Evolutionary conservation across 2,329 filamentous ascomycete species (phyloP), one percentile per base, ranked within the genome.

Genomic region (Canariomyces notabilis): DNA sequence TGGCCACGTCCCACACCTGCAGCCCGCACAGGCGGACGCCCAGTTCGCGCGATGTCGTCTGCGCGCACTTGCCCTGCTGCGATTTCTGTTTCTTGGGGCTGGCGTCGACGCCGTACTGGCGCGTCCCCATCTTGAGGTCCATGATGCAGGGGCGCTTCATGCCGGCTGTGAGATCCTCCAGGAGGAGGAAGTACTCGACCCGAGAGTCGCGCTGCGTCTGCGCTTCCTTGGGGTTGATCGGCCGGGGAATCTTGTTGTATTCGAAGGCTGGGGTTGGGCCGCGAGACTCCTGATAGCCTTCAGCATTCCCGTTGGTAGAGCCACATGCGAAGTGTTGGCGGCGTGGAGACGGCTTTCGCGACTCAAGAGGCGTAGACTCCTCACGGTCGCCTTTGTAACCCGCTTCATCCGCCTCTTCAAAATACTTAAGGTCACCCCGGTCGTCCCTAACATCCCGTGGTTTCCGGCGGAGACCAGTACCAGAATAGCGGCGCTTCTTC

Each of bases 81-180:
- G 93, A 97, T 50, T 85, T 83, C 60, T 90, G 87, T 66, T 98
- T 98, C 72, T 95, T 95, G 35, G 89, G 82, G 43, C 79, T 83
- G 2, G 93, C 93, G 57, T 97, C 90, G 11, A 97, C 82, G 6
- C 93, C 93, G 63, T 96, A 97, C 62, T 98, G 93, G 2, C 93
- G 83, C 6, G 93, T 98, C 16, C 93, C 93, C 93, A 98, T 98
- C 64, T 98, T 98, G 52, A 98, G 74, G 63, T 98, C 93, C 66
- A 98, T 85, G 49, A 98, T 95, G 67, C 93, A 97, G 5, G 93
- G 93, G 41, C 87, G 83, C 62, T 89, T 90, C 93, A 98, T 97
- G 26, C 91, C 91, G 2, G 91, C 87, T 1, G 93, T 98, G 38
- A 98, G 76, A 63, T 98, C 93, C 66, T 98, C 93, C 8, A 98